Base-by-base conservation (phyloP, 2,329 filamentous ascomycete genomes). In the Claviceps digitariae region DNA sequence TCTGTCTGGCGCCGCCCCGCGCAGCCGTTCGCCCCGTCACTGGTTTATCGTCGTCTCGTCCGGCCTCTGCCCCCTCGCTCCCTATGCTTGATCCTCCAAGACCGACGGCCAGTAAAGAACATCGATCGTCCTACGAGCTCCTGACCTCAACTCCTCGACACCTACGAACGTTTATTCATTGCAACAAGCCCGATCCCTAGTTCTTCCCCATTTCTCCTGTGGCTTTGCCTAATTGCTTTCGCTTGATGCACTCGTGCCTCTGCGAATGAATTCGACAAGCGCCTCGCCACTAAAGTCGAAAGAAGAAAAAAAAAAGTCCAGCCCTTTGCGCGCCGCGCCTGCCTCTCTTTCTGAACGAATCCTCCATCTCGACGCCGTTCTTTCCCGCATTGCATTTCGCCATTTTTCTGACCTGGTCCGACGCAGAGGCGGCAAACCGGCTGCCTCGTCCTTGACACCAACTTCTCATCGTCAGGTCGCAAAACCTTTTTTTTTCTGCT, bases 291-390 rank as follows among this genome's bases (percentile, higher is more conserved):
- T 7, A 21, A 27, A 4, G 34, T 6, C 21, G 25, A 31, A 29
- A 29, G 44, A 47, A 47, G 2, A 47, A 20, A 31, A 29, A 29
- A 48, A 47, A 47, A 5, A 47, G 44, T 34, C 20, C 49, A 54
- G 38, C 51, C 25, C 3, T 27, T 23, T 13, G n/a, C 20, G 45
- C 50, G 44, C 29, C 20, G 53, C 50, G 53, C 53, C 45, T 54
- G 45, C 53, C 50, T 25, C 53, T 52, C 46, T 36, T 31, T 52
- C 34, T 23, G 27, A 8, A 34, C 43, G 38, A 36, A n/a, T 27
- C 5, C n/a, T 48, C 15, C 9, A 38, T 54, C 38, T 36, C 45
- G 21, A 52, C 50, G 12, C 52, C 53, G 50, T 52, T 52, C 50
- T 46, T 54, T 54, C 50, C 49, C 20, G 31, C 31, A 25, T 20